Conservation (phyloP, 108 stramenopile genomes). For the Cyclotella distinguenda region DNA sequence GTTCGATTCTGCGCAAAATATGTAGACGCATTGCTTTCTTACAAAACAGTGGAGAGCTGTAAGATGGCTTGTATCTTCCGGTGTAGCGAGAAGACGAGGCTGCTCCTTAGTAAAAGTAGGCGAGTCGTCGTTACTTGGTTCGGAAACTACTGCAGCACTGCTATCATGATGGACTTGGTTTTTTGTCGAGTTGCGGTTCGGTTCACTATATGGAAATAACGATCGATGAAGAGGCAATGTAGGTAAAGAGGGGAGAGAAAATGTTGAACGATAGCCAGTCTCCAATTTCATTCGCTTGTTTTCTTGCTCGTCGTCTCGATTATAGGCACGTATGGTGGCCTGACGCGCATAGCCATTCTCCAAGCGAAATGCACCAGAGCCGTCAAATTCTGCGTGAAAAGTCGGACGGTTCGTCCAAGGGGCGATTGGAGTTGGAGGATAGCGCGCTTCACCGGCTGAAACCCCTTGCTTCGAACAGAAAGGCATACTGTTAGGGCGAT, state of each 20-base stretch:
- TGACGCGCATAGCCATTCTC: neutral
- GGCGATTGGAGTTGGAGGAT: constrained; percentile 1
- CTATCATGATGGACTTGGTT: neutral
- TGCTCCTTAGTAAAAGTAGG: constrained; percentile 9
- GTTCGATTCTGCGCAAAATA: constrained; percentile 63
- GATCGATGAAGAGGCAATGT: neutral
- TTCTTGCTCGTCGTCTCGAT: neutral
- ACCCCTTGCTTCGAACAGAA: constrained; percentile 2
- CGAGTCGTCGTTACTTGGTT: constrained; percentile 2
- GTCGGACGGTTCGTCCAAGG: neutral
- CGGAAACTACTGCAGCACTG: neutral
- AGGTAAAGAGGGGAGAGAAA: neutral
- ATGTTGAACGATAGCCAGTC: neutral
- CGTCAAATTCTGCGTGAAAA: constrained; percentile 12
- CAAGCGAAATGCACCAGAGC: constrained; percentile 7
- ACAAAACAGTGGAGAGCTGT: constrained; percentile 85
- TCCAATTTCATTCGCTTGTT: constrained; percentile 1
- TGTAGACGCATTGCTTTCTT: constrained; percentile 67
- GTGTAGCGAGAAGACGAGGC: constrained; percentile 44
- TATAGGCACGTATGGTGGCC: neutral
- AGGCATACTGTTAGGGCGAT: neutral
- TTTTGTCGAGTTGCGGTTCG: neutral
- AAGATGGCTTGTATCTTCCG: constrained; percentile 68
- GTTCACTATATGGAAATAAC: neutral
- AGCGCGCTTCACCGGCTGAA: constrained; percentile 7